Evolutionary conservation across 140 eudicot genomes (phyloP).

Genomic region (Anethum foeniculum): DNA sequence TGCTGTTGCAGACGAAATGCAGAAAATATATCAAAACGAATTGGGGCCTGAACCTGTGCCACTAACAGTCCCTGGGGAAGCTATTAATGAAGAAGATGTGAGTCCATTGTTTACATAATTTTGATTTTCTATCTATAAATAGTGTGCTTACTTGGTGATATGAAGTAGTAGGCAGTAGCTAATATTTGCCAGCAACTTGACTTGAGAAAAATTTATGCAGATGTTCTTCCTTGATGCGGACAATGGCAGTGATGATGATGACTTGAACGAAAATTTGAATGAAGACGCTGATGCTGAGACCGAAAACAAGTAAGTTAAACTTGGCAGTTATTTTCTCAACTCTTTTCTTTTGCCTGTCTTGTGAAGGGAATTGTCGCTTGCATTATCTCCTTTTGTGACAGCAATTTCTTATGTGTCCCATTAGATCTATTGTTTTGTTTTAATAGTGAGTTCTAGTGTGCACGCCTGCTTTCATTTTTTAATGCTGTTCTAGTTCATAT

Average conservation of each 20-base stretch:
- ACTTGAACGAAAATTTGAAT: conserved; percentile 27
- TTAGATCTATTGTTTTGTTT: background rate
- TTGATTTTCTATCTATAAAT: background rate
- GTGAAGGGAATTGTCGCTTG: background rate
- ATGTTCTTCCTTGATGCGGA: conserved; percentile 82
- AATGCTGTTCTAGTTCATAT: background rate
- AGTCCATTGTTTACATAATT: conserved; percentile 18
- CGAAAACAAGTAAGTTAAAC: conserved; percentile 47
- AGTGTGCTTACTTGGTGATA: background rate
- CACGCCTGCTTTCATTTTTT: background rate
- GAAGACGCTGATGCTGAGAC: conserved; percentile 34
- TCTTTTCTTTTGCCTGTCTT: background rate
- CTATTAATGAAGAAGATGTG: conserved; percentile 69
- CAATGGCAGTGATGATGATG: conserved; percentile 51
- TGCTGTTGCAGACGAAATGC: conserved; percentile 96
- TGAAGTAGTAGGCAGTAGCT: conserved; percentile 1
- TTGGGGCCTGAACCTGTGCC: conserved; percentile 85
- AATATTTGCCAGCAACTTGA: background rate
- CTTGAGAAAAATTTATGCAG: conserved; percentile 31
- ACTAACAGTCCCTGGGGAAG: conserved; percentile 66
- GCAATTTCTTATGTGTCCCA: background rate
- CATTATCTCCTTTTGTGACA: background rate
- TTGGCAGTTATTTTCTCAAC: background rate
- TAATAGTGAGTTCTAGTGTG: background rate
- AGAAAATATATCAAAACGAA: conserved; percentile 65